Base-by-base conservation (phyloP, 768 basidiomycete genomes). In the Leccinellum rugosiceps region DNA sequence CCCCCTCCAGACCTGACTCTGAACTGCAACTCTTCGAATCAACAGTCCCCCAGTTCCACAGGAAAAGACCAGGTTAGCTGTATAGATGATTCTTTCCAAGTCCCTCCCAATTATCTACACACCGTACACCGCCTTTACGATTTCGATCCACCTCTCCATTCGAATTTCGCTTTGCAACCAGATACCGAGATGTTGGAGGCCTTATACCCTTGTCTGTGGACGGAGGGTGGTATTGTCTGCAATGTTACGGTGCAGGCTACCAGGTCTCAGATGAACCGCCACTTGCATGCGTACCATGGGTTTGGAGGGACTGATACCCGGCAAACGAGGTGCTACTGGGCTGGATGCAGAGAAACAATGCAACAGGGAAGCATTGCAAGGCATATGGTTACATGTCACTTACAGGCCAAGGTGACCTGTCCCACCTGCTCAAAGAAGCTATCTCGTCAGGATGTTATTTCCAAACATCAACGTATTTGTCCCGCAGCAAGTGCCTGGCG, bases 331-430 rank as follows among this genome's bases (percentile, higher is more conserved):
- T 70, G 67, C 55, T 23, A 34, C 41, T 70, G 68, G 68, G 47
- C 38, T 1, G 57, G 60, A 48, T 68, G 68, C 28, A 41, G 35
- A 23, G 61, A 62, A 28, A 56, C 23, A 28, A 68, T 68, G 67
- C 68, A 68, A 14, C 67, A 68, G 41, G 67, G 68, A 26, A 70
- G 65, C 56, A 63, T 68, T 21, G 67, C 65, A 10, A 68, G 68
- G 34, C 68, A 68, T 26, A 48, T 63, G 59, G 68, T 68, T 19
- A 65, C 67, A 4, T 65, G 68, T 45, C 68, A 68, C 49, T 53
- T 68, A 3, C 67, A 65, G 43, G 65, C 63, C 2, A 68, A 70
- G 34, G 67, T 70, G 34, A 63, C 65, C 5, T 68, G 67, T 46
- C 66, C 67, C 3, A 58, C 60, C 61, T 68, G 67, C 57, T 70